Evolutionary conservation across 139 green algal genomes (phyloP), one percentile per base, ranked within the genome.

Genomic region (Ettlia oleoabundans): DNA sequence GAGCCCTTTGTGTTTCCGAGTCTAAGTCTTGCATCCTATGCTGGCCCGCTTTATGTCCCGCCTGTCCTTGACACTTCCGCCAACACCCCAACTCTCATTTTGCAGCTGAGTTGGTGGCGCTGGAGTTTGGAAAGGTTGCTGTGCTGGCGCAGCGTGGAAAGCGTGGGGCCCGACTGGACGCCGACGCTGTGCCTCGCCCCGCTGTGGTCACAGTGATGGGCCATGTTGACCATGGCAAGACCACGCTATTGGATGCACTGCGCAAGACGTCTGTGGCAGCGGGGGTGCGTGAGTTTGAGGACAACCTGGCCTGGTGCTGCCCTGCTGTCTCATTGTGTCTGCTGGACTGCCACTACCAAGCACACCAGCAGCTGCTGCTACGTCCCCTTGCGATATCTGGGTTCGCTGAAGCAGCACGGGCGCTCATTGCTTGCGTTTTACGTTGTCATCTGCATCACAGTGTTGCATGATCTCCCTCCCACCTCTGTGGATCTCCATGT

Each of bases 181-280:
- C 74, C 22, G 83, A 87, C 55, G 78, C 84, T 0, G 28, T 78
- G 78, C 90, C 93, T 1, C 85, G 95, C 1, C 91, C 94, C 37
- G 82, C 95, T 5, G 93, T 98, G 4, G 86, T 98, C n/a, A 97
- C 95, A 10, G 91, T 98, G 40, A 96, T 98, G 92, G 95, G 95
- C 0, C 95, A 98, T 81, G 95, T 98, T n/a, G 95, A 98, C 84
- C 95, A 98, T 82, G 95, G 78, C 64, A 98, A 98, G 92, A 98
- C 95, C 26, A 93, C 87, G 6, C 84, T 98, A 82, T 85, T 99
- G 82, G 96, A 99, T 82, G 89, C 93, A 0, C 85, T 99, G 84
- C 86, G 97, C 4, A 89, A 86, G 15, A 96, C 88, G 2, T 89
- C 86, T 18, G 95, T 99, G 51, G 96, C 94, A 8, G 94, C 92